Conservation (phyloP, 2,329 filamentous ascomycete species). For the Aureobasidium uvarum region DNA sequence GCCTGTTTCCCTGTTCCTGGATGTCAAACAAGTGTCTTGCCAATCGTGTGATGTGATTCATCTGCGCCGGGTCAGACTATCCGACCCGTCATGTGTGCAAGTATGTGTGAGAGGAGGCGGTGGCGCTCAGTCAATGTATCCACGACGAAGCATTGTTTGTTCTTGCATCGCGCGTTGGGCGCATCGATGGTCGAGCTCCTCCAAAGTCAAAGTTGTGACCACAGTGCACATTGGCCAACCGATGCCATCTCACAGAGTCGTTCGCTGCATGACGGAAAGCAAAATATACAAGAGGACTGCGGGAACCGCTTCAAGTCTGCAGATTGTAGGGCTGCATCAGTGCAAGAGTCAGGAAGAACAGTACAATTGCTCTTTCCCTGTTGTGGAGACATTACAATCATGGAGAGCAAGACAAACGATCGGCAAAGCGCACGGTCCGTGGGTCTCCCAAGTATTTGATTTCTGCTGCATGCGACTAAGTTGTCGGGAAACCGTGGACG, state of each 20-base stretch:
- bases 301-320: background rate
- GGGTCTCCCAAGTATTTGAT: constrained; percentile 7
- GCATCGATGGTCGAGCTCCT: constrained; percentile 6
- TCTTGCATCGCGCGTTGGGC: background rate
- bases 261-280: constrained; percentile 1
- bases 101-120: background rate
- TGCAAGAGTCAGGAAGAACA: background rate
- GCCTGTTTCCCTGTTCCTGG: background rate
- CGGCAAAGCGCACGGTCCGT: constrained; percentile 1
- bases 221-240: background rate
- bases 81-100: background rate
- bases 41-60: background rate
- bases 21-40: background rate
- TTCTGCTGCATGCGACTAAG: constrained; percentile 19
- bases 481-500: background rate
- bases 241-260: background rate
- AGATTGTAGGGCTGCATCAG: constrained; percentile 22
- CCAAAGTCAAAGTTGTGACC: background rate
- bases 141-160: background rate
- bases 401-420: background rate
- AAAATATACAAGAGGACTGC: background rate
- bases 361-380: background rate
- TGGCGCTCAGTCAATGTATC: background rate
- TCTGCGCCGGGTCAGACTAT: background rate
- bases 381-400: background rate